phyloP scores from a whole-genome alignment of 129 eudicot genomes.

The Chrysanthemum lavandulifolium region DNA sequence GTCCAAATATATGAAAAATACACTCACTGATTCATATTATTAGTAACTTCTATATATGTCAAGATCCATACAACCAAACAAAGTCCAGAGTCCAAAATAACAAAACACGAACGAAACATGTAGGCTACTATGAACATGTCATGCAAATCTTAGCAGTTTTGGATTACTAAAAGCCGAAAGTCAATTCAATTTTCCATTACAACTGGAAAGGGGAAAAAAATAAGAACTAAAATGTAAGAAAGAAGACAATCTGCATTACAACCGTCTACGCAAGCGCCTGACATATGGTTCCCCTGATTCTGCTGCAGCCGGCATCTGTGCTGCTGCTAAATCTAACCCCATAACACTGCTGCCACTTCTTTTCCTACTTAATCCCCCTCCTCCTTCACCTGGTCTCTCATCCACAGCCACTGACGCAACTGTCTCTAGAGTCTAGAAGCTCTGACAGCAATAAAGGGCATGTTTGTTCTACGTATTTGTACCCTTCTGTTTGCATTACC shows the following conservation, averaged over 20 bases:
- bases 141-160: constrained; percentile 16
- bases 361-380: constrained; percentile 40
- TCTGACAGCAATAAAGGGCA: constrained; percentile 66
- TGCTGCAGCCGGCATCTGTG: too few species aligned
- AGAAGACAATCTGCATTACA: constrained; percentile 16
- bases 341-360: constrained; percentile 74
- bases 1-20: too few species aligned
- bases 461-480: constrained; percentile 68
- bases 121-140: constrained; percentile 8
- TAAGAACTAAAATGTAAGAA: background rate
- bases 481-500: constrained; percentile 85
- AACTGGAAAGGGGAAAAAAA: background rate
- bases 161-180: constrained; percentile 1
- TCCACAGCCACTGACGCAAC: constrained; percentile 61
- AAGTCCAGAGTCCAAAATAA: background rate
- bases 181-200: constrained; percentile 14
- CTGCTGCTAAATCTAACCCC: constrained; percentile 60
- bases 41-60: background rate
- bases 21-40: background rate
- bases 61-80: background rate
- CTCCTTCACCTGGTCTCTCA: constrained; percentile 40
- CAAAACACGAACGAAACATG: background rate
- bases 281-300: constrained; percentile 42
- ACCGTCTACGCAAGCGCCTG: constrained; percentile 46
- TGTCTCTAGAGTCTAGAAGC: constrained; percentile 73